Evolutionary conservation across 2,329 filamentous ascomycete species (phyloP).

Genomic region (Neopestalotiopsis clavispora): DNA sequence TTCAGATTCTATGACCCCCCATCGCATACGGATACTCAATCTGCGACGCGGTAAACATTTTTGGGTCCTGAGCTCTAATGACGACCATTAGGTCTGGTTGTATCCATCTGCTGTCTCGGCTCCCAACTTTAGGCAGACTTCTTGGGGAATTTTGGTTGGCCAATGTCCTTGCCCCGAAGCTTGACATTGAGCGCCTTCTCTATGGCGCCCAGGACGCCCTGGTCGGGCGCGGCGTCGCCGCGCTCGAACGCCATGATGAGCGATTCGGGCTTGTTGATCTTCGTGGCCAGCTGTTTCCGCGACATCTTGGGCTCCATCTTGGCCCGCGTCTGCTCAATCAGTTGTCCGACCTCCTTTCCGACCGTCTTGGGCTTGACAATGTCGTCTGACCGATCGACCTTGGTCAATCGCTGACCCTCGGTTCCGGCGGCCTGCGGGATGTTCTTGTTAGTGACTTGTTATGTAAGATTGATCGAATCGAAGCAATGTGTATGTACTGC

Average conservation of each 20-base stretch:
- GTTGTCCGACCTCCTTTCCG: slow-evolving; percentile 78
- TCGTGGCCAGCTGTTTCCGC: slow-evolving; percentile 84
- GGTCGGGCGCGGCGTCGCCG: slow-evolving; percentile 78
- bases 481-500: no score
- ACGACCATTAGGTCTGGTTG: no score
- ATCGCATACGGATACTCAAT: no score
- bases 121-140: slow-evolving; percentile 4
- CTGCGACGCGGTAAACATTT: no score
- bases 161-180: slow-evolving; percentile 84
- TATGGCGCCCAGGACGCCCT: slow-evolving; percentile 79
- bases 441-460: background rate
- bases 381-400: slow-evolving; percentile 96
- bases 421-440: slow-evolving; percentile 45
- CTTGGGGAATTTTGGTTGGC: slow-evolving; percentile 73
- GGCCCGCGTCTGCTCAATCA: slow-evolving; percentile 79
- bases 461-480: background rate
- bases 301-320: slow-evolving; percentile 93
- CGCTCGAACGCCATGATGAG: slow-evolving; percentile 87
- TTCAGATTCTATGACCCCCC: no score
- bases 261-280: slow-evolving; percentile 84
- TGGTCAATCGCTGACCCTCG: slow-evolving; percentile 95
- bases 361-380: slow-evolving; percentile 97
- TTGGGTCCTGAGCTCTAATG: no score
- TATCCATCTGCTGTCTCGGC: no score
- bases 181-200: slow-evolving; percentile 88